Evolutionary conservation across 768 basidiomycete species (phyloP).

Genomic region (Suillus sp.): DNA sequence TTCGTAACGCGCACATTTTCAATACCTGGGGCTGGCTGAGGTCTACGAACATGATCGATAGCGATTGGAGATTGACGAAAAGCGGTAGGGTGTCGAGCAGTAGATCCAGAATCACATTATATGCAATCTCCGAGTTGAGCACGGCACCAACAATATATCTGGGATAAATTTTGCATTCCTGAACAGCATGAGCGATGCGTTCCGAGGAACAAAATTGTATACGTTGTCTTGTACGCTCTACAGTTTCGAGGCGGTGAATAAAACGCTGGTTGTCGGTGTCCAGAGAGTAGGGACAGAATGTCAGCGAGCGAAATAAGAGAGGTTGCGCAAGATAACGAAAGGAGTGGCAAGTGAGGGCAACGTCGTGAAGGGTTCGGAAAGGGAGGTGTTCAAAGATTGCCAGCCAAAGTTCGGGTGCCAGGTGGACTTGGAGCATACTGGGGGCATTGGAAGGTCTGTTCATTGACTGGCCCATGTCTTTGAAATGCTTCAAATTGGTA

Average conservation of each 20-base stretch:
- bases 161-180: constrained; percentile 11
- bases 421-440: too few species aligned
- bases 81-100: constrained; percentile 11
- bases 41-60: constrained; percentile 13
- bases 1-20: constrained; percentile 9
- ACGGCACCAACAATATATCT: constrained; percentile 11
- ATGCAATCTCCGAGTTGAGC: not conserved
- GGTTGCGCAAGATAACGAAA: constrained; percentile 14
- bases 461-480: constrained; percentile 5
- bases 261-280: constrained; percentile 1
- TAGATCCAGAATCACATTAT: constrained; percentile 1
- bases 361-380: not conserved
- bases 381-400: constrained; percentile 7
- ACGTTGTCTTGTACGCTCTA: constrained; percentile 7
- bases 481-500: not conserved
- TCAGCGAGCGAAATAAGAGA: constrained; percentile 11
- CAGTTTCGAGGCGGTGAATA: not conserved
- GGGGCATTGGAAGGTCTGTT: not conserved
- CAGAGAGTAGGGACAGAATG: constrained; percentile 15
- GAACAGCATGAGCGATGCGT: constrained; percentile 10
- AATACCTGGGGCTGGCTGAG: constrained; percentile 2
- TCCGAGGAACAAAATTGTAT: constrained; percentile 12
- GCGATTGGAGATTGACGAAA: constrained; percentile 10
- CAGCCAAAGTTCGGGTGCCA: constrained; percentile 12
- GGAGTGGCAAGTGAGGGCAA: constrained; percentile 10